These are phyloP conservation scores for Blastocystis sp. DNA, from an alignment of 352 stramenopile species.

Conservation along the genomic window DNA sequence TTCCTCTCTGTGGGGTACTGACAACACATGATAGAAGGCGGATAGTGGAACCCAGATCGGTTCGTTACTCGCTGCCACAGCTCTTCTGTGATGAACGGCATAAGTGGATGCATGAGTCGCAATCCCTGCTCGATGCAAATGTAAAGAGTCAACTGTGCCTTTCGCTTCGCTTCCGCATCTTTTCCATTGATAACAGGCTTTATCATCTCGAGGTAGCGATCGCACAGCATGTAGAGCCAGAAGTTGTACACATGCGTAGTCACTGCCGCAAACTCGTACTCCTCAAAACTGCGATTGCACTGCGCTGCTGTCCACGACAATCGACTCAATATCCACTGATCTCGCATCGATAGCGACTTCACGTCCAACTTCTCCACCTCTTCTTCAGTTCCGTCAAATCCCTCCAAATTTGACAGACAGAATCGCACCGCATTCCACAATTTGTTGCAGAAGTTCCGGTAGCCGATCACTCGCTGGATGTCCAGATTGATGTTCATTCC, in stretches of 20 bases:
- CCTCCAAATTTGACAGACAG: slow-evolving; percentile 87
- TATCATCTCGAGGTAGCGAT: slow-evolving; percentile 97
- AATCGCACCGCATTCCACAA: slow-evolving; percentile 98
- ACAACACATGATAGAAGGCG: slow-evolving; percentile 77
- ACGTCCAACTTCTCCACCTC: slow-evolving; percentile 65
- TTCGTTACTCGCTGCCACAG: slow-evolving; percentile 85
- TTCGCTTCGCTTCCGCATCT: slow-evolving; percentile 70
- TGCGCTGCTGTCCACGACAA: slow-evolving; percentile 70
- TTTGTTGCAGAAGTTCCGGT: slow-evolving; percentile 99
- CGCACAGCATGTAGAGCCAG: slow-evolving; percentile 96
- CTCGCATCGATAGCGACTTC: slow-evolving; percentile 69
- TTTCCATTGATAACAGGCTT: slow-evolving; percentile 90
- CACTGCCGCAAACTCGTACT: slow-evolving; percentile 89
- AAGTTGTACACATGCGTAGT: slow-evolving; percentile 90
- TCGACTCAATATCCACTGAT: slow-evolving; percentile 77
- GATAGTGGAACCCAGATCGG: slow-evolving; percentile 67
- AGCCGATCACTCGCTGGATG: slow-evolving; percentile 94
- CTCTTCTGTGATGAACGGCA: slow-evolving; percentile 99
- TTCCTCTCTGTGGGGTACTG: slow-evolving; percentile 72
- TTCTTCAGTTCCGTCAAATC: slow-evolving; percentile 65
- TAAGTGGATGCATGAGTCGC: slow-evolving; percentile 92
- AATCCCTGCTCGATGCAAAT: slow-evolving; percentile 87
- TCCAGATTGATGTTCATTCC: slow-evolving; percentile 97
- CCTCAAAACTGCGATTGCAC: slow-evolving; percentile 76
- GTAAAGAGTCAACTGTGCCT: slow-evolving; percentile 66